Evolutionary conservation across 257 asterid genomes (phyloP), one percentile per base, ranked within the genome.

Genomic region (Fraxinus anomala): DNA sequence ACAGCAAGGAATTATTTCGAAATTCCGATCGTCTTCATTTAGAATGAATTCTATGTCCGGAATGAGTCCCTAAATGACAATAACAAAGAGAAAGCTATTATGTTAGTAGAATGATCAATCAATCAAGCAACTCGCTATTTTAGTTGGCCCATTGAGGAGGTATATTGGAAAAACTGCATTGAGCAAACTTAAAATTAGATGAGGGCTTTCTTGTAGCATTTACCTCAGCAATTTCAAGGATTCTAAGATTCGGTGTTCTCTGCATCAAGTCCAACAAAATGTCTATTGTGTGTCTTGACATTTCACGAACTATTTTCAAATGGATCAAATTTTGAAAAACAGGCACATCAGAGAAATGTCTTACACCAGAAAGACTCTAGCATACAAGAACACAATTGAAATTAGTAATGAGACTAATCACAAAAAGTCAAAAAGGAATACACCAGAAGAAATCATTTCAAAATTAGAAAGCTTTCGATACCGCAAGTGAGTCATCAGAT

Each of bases 401-500:
- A 59, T 59, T 59, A 59, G 68, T n/a, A 59, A 59, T 59, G 30
- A 59, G 68, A 59, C 68, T 59, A 21, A 8, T 59, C 68, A 59
- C 31, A 44, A 14, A 44, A 44, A 44, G 19, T 44, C 4, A 23
- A 59, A 8, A 59, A n/a, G 61, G 31, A n/a, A 59, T 59, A 21
- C 68, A 23, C 68, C 31, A 8, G 30, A n/a, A 56, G 66, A 44
- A 14, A 44, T 13, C 5, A 44, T 13, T 44, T 44, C 17, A 59
- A 59, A 59, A n/a, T 59, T 59, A n/a, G 66, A 5, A 59, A 59
- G 31, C 30, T n/a, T 3, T 59, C 1, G 14, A 21, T 59, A 59
- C 68, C 31, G 10, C 68, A 59, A 59, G 31, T 1, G 68, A 2
- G 4, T 59, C 68, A 23, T 59, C 14, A 2, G 68, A 59, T 59